Evolutionary conservation across 352 stramenopile genomes (phyloP), one percentile per base, ranked within the genome.

Genomic region (Phytophthora pini): DNA sequence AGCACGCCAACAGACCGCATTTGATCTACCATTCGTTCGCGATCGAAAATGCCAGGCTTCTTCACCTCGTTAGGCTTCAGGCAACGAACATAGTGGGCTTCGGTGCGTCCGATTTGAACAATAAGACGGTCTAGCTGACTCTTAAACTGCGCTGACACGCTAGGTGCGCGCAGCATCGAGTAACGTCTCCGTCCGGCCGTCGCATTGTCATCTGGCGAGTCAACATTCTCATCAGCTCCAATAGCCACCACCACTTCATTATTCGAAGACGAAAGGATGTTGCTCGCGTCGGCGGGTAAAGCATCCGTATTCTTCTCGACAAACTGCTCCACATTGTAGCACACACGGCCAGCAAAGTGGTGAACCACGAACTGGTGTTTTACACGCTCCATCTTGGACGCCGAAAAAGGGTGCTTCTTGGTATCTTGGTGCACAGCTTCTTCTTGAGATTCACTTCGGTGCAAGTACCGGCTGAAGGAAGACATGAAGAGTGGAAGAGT

Each of bases 31-130:
- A 99, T 97, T 34, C 96, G 90, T 48, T 82, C 70, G 29, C 82
- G 83, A 64, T 94, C 74, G 27, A 95, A 92, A 17, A 80, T 64
- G 10, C 72, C 70, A 3, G 87, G 51, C 31, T 78, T 81, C 67
- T 93, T 93, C 2, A 89, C 55, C 74, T 99, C 96, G 66, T 99
- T 99, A 39, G 98, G 97, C 77, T 99, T 99, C 3, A 99, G 78
- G 68, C 98, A 99, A 38, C 98, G 95, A 62, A 99, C 96, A 68
- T 99, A 99, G 70, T 99, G 98, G 8, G 97, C 96, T 63, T 97
- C 82, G 0, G 97, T 99, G 47, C 82, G 78, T 31, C 97, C 94
- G 53, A 99, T 99, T 34, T 97, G 87, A 17, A 87, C 70, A 43
- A 99, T 96, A 5, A 99, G 82, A 11, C 87, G 77, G 44, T 98